phyloP scores from a whole-genome alignment of 306 rosid species.

The Crataegus laevigata region DNA sequence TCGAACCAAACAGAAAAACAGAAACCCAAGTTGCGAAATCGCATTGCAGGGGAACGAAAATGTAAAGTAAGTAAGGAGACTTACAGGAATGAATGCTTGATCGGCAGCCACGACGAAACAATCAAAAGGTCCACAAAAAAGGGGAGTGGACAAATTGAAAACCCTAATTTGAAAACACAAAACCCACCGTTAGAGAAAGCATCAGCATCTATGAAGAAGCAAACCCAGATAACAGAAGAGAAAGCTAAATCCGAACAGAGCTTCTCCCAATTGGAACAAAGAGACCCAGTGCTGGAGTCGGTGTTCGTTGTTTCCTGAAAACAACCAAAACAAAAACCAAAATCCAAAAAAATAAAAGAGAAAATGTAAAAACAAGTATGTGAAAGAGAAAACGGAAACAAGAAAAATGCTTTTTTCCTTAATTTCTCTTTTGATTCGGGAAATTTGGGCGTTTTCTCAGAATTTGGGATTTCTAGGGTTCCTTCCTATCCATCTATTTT shows the following conservation, averaged over 20 bases:
- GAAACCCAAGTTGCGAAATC: not conserved
- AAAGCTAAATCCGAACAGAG: not conserved
- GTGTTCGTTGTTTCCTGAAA: not conserved
- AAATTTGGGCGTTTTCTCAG: not conserved
- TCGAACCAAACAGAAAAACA: not conserved
- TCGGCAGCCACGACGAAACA: not conserved
- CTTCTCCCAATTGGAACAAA: conserved; percentile 9
- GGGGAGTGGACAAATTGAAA: conserved; percentile 19
- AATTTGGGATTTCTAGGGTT: conserved; percentile 16
- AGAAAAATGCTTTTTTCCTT: not conserved
- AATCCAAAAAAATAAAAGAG: not conserved
- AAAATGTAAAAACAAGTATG: not conserved
- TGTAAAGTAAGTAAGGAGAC: conserved; percentile 12
- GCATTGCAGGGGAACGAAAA: not conserved
- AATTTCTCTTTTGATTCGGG: not conserved
- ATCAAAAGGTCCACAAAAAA: conserved; percentile 1
- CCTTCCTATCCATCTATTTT: not conserved
- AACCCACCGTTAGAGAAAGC: conserved; percentile 35
- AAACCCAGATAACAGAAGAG: conserved; percentile 5
- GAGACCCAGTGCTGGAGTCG: conserved; percentile 6
- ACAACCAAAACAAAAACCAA: not conserved
- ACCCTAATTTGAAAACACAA: conserved; percentile 72
- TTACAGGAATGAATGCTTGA: conserved; percentile 42
- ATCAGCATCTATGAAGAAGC: conserved; percentile 7
- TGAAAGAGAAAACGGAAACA: not conserved